Evolutionary conservation across 768 basidiomycete species (phyloP), one percentile per base, ranked within the genome.

Genomic region (Hypsizygus marmoreus): DNA sequence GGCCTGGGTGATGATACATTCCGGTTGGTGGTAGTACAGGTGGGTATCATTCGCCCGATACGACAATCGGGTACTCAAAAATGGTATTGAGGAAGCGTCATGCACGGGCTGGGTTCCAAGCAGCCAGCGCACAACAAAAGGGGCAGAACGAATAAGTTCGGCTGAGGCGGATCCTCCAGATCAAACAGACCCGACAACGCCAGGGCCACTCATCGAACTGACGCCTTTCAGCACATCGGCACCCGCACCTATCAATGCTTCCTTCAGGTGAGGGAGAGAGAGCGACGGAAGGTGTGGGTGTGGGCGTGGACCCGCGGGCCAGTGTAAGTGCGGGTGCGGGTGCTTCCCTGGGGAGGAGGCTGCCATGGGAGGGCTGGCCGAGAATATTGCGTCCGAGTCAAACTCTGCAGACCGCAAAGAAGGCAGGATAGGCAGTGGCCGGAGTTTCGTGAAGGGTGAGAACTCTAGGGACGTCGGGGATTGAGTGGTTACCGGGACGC

Each of bases 141-240:
- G n/a, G n/a, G n/a, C n/a, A n/a, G n/a, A n/a, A n/a, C n/a, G n/a
- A n/a, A n/a, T n/a, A n/a, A n/a, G n/a, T n/a, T n/a, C n/a, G n/a
- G n/a, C n/a, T n/a, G n/a, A n/a, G n/a, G n/a, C n/a, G n/a, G n/a
- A n/a, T n/a, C n/a, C n/a, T n/a, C n/a, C n/a, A n/a, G n/a, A n/a
- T 30, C 22, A 38, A 6, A 45, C 20, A 4, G 47, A 41, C 16
- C 54, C 54, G 2, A 45, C 40, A 14, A 12, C 39, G 10, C 47
- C 37, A 2, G 50, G 43, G n/a, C 55, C 42, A 4, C 49, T 40
- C 40, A 57, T 49, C 0, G 47, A 51, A 10, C 40, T 57, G 4
- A 57, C 56, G 23, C 56, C 56, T 33, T 43, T 50, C 26, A 54
- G 41, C 38, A 57, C 38, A 19, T 54, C 55, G 14, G 37, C 44